Evolutionary conservation across 2,329 filamentous ascomycete genomes (phyloP), one percentile per base, ranked within the genome.

Genomic region (Xylaria polymorpha): DNA sequence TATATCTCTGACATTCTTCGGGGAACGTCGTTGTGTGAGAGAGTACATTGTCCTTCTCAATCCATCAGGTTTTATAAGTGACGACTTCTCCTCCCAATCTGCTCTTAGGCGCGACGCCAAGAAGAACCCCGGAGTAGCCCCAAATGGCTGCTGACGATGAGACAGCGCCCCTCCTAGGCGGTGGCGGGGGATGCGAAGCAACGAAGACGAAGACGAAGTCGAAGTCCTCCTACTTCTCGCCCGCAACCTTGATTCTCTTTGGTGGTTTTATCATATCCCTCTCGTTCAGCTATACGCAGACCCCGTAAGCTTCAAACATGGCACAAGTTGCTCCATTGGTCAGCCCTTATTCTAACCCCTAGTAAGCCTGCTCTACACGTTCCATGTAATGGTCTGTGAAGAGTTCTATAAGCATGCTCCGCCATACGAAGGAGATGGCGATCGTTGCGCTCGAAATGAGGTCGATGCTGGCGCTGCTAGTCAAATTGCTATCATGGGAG

Each of bases 371-470:
- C 78, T 91, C 37, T 91, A 90, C 76, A 88, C 89, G n/a, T 92
- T 92, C 71, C 87, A 88, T 62, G 75, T 90, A 1, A 92, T 93
- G 90, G 88, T 86, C 22, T 92, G 91, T 78, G 88, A 92, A 58
- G 85, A 86, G 59, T 92, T 88, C 76, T 92, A 92, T 78, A 81
- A 85, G 39, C 81, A 81, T 2, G 86, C 90, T 72, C 83, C 85
- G 29, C 83, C 85, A 0, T 86, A 80, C 61, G 74, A 79, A 10
- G 84, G 82, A 4, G 73, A 77, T 2, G 82, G 82, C 5, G 86
- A 90, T 69, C 83, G 86, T 12, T 93, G 91, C 74, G 84, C 83
- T 48, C 82, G 84, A 25, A 86, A 86, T 64, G 85, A 86, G 67
- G 89, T 92, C 61, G 85, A 90, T 48, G 87, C 89, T 0, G 83